These are phyloP conservation scores for Hypoxylon cercidicola DNA, from an alignment of 495 filamentous ascomycete species.

Conservation along the genomic window DNA sequence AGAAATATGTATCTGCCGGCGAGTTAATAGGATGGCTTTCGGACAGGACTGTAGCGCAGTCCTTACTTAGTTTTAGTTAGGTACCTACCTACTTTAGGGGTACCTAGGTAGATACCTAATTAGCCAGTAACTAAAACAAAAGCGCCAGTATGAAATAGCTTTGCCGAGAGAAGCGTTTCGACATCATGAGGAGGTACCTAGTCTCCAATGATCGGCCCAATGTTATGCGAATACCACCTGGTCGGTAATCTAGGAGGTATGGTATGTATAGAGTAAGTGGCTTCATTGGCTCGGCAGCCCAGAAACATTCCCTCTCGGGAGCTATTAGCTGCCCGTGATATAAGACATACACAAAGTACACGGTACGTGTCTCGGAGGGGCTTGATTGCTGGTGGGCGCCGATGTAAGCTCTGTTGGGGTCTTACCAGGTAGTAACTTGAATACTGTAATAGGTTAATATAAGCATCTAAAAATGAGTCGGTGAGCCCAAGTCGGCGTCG, in stretches of 20 bases:
- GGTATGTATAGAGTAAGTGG: not conserved
- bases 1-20: too few relatives aligned
- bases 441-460: conserved; percentile 3
- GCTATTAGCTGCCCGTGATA: conserved; percentile 7
- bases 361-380: conserved; percentile 18
- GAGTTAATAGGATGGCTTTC: too few relatives aligned
- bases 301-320: not conserved
- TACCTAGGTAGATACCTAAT: not conserved
- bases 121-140: conserved; percentile 5
- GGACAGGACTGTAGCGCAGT: not conserved
- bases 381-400: not conserved
- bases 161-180: conserved; percentile 23
- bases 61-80: conserved; percentile 3
- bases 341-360: not conserved
- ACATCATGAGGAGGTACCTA: not conserved
- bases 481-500: conserved; percentile 8
- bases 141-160: not conserved
- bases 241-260: not conserved
- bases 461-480: conserved; percentile 10
- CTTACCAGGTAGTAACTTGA: not conserved
- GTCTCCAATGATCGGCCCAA: conserved; percentile 1
- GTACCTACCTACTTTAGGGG: conserved; percentile 1
- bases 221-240: conserved; percentile 9
- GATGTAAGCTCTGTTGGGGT: not conserved
- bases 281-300: not conserved